phyloP scores from a whole-genome alignment of 1,284 basidiomycete genomes.

The Fomitopsis pinicola region DNA sequence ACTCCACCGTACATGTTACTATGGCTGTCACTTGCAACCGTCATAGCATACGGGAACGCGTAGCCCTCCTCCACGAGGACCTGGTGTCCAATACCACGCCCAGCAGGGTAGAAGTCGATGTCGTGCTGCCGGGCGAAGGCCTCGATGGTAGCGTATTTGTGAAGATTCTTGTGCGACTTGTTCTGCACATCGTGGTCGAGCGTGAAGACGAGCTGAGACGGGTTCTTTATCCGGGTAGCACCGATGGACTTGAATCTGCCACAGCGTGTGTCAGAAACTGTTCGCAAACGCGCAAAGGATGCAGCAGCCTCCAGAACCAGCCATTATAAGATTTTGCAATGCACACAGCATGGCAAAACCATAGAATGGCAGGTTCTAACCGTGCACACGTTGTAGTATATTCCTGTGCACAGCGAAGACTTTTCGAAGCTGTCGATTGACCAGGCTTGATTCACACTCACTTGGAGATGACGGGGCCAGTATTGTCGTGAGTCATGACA shows the following conservation, averaged over 20 bases:
- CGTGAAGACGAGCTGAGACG: conserved; percentile 89
- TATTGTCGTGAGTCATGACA: conserved; percentile 99
- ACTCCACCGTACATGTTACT: conserved; percentile 99
- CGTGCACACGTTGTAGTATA: not conserved
- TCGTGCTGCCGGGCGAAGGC: conserved; percentile 83
- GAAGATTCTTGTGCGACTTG: conserved; percentile 87
- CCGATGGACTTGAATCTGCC: conserved; percentile 93
- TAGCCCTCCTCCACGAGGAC: conserved; percentile 95
- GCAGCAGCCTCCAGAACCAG: not conserved
- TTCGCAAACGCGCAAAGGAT: not conserved
- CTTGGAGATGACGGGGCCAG: conserved; percentile 96
- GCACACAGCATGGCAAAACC: not conserved
- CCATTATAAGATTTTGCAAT: not conserved
- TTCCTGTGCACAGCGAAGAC: not conserved
- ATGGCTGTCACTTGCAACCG: conserved; percentile 95
- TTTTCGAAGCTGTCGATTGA: not conserved
- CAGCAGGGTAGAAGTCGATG: conserved; percentile 97
- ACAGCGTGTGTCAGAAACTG: not conserved
- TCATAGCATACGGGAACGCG: conserved; percentile 90
- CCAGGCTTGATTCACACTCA: conserved; percentile 33
- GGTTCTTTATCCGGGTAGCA: conserved; percentile 82
- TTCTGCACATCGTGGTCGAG: conserved; percentile 99
- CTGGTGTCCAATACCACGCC: conserved; percentile 97
- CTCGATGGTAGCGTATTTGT: conserved; percentile 93
- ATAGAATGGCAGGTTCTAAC: not conserved